Conservation (phyloP, 228 moss, liverwort and hornwort genomes). For the Sphagnum magellanicum region DNA sequence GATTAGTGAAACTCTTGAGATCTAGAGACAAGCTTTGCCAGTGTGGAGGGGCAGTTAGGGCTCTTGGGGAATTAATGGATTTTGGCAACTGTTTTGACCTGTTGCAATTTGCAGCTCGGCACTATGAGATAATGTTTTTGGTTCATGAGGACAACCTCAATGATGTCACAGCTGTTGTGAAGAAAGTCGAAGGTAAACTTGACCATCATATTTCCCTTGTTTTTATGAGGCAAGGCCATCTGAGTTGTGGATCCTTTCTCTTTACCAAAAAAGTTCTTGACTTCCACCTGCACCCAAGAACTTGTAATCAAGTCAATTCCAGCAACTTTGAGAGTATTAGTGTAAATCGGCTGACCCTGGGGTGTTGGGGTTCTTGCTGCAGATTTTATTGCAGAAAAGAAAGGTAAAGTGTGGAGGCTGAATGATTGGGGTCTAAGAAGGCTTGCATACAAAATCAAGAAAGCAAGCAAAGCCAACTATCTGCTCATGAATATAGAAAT, state of each 20-base stretch:
- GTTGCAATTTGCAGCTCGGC: constrained; percentile 38
- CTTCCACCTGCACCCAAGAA: too few species aligned
- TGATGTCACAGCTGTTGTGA: constrained; percentile 72
- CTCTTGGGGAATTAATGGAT: neutral
- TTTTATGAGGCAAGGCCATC: too few species aligned
- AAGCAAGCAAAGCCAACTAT: constrained; percentile 68
- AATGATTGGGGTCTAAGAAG: constrained; percentile 85
- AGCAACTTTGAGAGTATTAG: too few species aligned
- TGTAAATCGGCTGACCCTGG: too few species aligned
- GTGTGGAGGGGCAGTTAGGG: neutral
- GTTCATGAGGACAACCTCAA: constrained; percentile 59
- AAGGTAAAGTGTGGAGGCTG: constrained; percentile 72
- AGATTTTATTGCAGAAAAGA: constrained; percentile 71
- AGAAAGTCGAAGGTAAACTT: constrained; percentile 63
- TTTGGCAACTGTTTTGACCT: neutral
- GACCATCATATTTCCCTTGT: neutral
- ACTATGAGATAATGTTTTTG: constrained; percentile 93
- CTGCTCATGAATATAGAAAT: constrained; percentile 96
- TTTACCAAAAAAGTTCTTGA: too few species aligned
- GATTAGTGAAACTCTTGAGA: neutral
- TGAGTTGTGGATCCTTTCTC: neutral
- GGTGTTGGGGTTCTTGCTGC: constrained; percentile 10
- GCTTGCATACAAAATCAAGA: constrained; percentile 81
- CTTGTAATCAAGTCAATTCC: too few species aligned
- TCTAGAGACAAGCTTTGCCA: neutral